phyloP scores from a whole-genome alignment of 2,329 filamentous ascomycete species.

The Biscogniauxia mediterranea region DNA sequence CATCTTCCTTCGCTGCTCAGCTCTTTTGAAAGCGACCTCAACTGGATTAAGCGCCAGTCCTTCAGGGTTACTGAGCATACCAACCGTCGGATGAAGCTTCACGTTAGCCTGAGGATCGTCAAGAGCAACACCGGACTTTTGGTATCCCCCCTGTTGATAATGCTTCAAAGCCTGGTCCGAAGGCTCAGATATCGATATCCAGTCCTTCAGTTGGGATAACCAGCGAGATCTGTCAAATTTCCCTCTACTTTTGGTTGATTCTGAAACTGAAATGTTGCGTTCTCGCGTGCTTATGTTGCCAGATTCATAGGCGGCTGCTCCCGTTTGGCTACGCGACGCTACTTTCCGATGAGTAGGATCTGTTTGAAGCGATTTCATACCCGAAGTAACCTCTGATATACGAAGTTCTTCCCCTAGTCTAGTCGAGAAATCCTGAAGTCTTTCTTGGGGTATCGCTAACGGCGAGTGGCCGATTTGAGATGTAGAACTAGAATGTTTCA shows the following conservation, averaged over 20 bases:
- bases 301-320: not conserved
- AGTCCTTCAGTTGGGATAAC: slow-evolving; percentile 45
- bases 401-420: not conserved
- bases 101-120: slow-evolving; percentile 43
- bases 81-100: slow-evolving; percentile 47
- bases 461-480: slow-evolving; percentile 2
- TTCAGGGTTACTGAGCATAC: slow-evolving; percentile 46
- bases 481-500: slow-evolving; percentile 9
- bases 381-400: slow-evolving; percentile 7
- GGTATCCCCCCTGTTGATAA: slow-evolving; percentile 43
- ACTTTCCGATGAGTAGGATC: slow-evolving; percentile 3
- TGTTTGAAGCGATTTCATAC: slow-evolving; percentile 13
- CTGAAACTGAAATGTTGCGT: slow-evolving; percentile 9
- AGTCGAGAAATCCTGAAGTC: slow-evolving; percentile 6
- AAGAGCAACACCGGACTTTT: slow-evolving; percentile 42
- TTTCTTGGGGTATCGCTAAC: slow-evolving; percentile 4
- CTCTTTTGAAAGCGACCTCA: slow-evolving; percentile 38
- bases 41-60: slow-evolving; percentile 45
- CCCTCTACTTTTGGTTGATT: slow-evolving; percentile 24
- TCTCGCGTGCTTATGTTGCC: slow-evolving; percentile 4
- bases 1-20: slow-evolving; percentile 32
- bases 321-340: slow-evolving; percentile 5
- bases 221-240: slow-evolving; percentile 36
- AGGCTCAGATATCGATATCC: slow-evolving; percentile 49
- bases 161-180: slow-evolving; percentile 48